phyloP scores from a whole-genome alignment of 495 filamentous ascomycete species.

The Pyronema domesticum region DNA sequence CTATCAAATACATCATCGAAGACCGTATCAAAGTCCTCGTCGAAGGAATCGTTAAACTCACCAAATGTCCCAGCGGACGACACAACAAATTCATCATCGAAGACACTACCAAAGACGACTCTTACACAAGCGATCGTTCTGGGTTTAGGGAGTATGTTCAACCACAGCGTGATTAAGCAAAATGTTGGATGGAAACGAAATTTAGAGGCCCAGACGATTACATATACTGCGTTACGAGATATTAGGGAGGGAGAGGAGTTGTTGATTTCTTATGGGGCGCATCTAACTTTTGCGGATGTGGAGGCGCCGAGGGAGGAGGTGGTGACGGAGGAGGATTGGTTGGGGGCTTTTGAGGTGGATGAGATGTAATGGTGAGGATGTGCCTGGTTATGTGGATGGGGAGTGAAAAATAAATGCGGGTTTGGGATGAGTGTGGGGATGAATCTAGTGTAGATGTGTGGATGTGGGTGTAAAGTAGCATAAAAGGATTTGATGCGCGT shows the following conservation, averaged over 20 bases:
- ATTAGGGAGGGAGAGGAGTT: constrained; percentile 37
- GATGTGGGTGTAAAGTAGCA: too few relatives aligned
- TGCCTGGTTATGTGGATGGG: too few relatives aligned
- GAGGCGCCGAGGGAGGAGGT: not conserved
- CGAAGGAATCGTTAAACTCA: constrained; percentile 9
- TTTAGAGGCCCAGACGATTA: constrained; percentile 28
- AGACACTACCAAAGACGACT: constrained; percentile 5
- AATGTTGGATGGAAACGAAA: constrained; percentile 39
- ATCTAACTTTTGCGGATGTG: constrained; percentile 36
- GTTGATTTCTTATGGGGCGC: constrained; percentile 38
- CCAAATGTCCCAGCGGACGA: not conserved
- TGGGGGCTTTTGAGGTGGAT: not conserved
- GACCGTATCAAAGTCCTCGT: constrained; percentile 20
- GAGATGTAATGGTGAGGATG: not conserved
- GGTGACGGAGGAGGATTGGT: constrained; percentile 8
- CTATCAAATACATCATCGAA: not conserved
- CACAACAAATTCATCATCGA: constrained; percentile 5
- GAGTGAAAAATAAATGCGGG: too few relatives aligned
- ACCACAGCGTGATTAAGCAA: constrained; percentile 33
- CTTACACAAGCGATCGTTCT: constrained; percentile 36
- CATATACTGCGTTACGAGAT: constrained; percentile 34
- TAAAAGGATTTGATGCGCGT: too few relatives aligned
- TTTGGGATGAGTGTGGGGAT: too few relatives aligned
- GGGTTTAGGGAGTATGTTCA: constrained; percentile 41
- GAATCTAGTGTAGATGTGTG: too few relatives aligned